phyloP scores from a whole-genome alignment of 2,329 filamentous ascomycete genomes.

The Fusarium aywerte region DNA sequence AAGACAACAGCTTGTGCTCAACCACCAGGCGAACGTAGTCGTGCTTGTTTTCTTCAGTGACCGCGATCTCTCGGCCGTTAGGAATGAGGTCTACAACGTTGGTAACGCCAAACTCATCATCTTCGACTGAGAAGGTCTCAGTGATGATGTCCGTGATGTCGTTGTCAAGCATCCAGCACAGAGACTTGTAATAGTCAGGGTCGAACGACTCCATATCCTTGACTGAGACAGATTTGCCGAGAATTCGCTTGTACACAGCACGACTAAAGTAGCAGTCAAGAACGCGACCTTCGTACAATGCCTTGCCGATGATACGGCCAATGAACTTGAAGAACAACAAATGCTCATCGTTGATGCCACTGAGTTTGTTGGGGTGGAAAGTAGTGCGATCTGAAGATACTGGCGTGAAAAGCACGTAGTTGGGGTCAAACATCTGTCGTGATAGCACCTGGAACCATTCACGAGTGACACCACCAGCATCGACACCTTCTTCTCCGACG shows the following conservation, averaged over 20 bases:
- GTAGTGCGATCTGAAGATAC: constrained; percentile 97
- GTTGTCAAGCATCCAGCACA: constrained; percentile 98
- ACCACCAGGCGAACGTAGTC: constrained; percentile 96
- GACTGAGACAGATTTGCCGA: constrained; percentile 93
- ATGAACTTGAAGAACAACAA: constrained; percentile 99
- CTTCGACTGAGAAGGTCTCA: constrained; percentile 93
- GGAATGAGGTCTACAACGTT: constrained; percentile 87
- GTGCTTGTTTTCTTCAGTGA: constrained; percentile 98
- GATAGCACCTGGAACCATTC: constrained; percentile 99
- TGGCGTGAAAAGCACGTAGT: constrained; percentile 95
- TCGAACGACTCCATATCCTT: constrained; percentile 99
- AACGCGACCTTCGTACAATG: constrained; percentile 93
- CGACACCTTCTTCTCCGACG: constrained; percentile 96
- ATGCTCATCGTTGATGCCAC: constrained; percentile 94
- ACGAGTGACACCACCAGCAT: constrained; percentile 95
- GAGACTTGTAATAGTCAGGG: constrained; percentile 97
- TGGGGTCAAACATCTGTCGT: constrained; percentile 98
- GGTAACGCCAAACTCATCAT: constrained; percentile 91
- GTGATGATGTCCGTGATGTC: constrained; percentile 98
- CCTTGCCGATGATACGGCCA: constrained; percentile 97
- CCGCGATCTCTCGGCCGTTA: constrained; percentile 88
- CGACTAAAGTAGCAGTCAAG: constrained; percentile 99
- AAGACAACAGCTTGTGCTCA: constrained; percentile 90
- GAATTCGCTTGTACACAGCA: constrained; percentile 97
- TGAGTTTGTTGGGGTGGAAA: constrained; percentile 97